Evolutionary conservation across 192 early-diverging fungal genomes (phyloP).

Genomic region (Mortierella antarctica): DNA sequence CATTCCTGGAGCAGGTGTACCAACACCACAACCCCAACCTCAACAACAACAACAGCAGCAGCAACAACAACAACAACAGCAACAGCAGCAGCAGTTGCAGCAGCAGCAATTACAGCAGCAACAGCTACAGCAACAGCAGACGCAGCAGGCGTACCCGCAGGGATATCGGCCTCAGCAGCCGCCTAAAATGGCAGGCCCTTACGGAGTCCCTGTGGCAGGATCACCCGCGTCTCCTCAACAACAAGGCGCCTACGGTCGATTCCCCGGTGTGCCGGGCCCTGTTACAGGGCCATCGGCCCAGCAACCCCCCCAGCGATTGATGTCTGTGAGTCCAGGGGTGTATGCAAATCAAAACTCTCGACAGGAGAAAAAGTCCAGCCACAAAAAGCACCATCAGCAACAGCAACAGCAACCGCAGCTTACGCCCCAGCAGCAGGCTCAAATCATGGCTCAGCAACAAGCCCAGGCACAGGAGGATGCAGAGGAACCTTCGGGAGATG

Average conservation of each 20-base stretch:
- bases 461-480: conserved; percentile 58
- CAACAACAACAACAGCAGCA: conserved; percentile 23
- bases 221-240: conserved; percentile 41
- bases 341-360: conserved; percentile 30
- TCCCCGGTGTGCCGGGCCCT: conserved; percentile 11
- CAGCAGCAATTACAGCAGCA: conserved; percentile 10
- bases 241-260: conserved; percentile 23
- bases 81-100: neutral
- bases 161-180: conserved; percentile 18
- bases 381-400: conserved; percentile 44
- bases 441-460: conserved; percentile 34
- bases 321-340: conserved; percentile 13
- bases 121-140: conserved; percentile 10
- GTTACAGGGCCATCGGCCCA: conserved; percentile 17
- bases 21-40: conserved; percentile 5
- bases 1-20: conserved; percentile 11
- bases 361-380: conserved; percentile 45
- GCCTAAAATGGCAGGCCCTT: conserved; percentile 21
- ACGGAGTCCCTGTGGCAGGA: conserved; percentile 15
- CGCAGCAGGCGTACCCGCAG: conserved; percentile 18
- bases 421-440: conserved; percentile 35
- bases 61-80: conserved; percentile 11
- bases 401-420: conserved; percentile 35
- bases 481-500: conserved; percentile 72
- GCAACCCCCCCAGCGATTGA: conserved; percentile 27